Evolutionary conservation across 495 filamentous ascomycete species (phyloP), one percentile per base, ranked within the genome.

Genomic region (Aspergillus conjunctus): DNA sequence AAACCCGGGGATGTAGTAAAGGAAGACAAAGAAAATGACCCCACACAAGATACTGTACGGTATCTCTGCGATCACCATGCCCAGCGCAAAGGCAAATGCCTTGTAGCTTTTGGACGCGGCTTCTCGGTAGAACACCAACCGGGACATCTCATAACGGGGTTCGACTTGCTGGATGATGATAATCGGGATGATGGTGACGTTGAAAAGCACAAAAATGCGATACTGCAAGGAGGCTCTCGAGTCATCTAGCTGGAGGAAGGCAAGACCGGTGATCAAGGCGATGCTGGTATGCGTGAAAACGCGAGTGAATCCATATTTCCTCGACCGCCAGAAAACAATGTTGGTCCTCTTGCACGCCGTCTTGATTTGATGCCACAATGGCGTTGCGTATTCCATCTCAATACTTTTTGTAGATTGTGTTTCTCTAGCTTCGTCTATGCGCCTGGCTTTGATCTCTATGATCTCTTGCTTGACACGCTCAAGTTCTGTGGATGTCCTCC

Each of bases 121-220:
- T 66, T 93, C 90, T 51, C 90, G 90, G 77, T 90, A 91, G 76
- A 88, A 90, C 56, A 92, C 86, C 51, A 87, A 73, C 48, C 90
- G 83, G n/a, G 84, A 82, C 70, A 90, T 79, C 63, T 88, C 86
- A 66, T 88, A 93, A 68, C 87, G 89, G 6, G 90, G 86, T 66
- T 93, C 86, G 45, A 92, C 87, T 64, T 91, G 88, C 0, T 87
- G 85, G 54, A 93, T 80, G 64, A 93, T 87, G 30, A 92, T 81
- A 2, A 89, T 87, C 1, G 89, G 88, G 2, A 93, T 78, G 12
- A 92, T 85, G 4, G 87, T 92, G 54, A 89, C 80, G 70, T 92
- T 90, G 80, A 93, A 94, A 67, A 91, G 87, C 70, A 91, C 83
- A 72, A 95, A 94, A 60, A 95, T 83, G 45, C 85, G 85, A 73